phyloP scores from a whole-genome alignment of 2,329 filamentous ascomycete species.

The Daldinia eschscholtzii region DNA sequence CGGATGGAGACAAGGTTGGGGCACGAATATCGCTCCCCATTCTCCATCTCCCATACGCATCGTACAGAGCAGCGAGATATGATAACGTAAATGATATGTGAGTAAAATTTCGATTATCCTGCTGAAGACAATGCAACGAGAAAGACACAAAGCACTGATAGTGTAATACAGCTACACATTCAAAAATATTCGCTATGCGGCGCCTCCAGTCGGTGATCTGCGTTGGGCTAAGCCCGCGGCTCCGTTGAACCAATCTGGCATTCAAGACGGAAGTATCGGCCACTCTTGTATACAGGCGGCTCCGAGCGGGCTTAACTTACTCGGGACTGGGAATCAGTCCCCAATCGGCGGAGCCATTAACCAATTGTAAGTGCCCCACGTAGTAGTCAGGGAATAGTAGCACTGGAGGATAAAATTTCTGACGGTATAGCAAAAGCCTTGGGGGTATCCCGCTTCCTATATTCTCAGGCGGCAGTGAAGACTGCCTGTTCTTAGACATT shows the following conservation, averaged over 20 bases:
- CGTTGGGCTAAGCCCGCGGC: slow-evolving; percentile 58
- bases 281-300: slow-evolving; percentile 28
- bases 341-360: slow-evolving; percentile 2
- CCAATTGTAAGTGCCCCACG: background rate
- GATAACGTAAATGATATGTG: background rate
- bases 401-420: background rate
- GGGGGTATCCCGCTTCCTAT: background rate
- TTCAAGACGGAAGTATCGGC: slow-evolving; percentile 50
- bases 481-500: slow-evolving; percentile 3
- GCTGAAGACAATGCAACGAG: background rate
- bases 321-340: slow-evolving; percentile 19
- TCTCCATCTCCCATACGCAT: background rate
- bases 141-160: background rate
- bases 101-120: background rate
- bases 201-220: slow-evolving; percentile 56
- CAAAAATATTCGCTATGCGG: slow-evolving; percentile 59
- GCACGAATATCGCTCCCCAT: background rate
- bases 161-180: background rate
- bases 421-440: background rate
- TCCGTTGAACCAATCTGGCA: slow-evolving; percentile 49
- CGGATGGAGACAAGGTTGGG: too few species aligned
- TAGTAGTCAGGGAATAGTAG: background rate
- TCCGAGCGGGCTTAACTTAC: slow-evolving; percentile 23
- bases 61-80: slow-evolving; percentile 3
- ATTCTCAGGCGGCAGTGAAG: background rate